phyloP scores from a whole-genome alignment of 2,329 filamentous ascomycete genomes.

The Trichothecium roseum region DNA sequence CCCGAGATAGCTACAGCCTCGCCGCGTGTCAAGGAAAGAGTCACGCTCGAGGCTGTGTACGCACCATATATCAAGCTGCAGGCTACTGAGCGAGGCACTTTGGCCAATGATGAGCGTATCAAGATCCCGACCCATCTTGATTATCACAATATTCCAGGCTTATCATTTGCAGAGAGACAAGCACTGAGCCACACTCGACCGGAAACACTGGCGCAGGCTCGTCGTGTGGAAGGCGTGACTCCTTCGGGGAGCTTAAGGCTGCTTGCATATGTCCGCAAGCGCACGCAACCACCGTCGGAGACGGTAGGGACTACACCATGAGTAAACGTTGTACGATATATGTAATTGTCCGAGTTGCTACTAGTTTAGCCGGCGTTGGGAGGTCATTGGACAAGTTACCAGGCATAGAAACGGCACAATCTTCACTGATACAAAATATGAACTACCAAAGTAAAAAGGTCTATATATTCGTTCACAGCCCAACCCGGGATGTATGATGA shows the following conservation, averaged over 20 bases:
- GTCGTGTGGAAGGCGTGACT: slow-evolving; percentile 72
- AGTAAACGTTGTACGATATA: too few relatives aligned
- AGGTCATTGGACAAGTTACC: neutral
- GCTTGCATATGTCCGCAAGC: slow-evolving; percentile 47
- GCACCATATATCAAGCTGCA: slow-evolving; percentile 78
- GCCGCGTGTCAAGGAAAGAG: slow-evolving; percentile 51
- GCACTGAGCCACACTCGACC: slow-evolving; percentile 62
- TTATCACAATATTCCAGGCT: slow-evolving; percentile 60
- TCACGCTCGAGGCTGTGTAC: slow-evolving; percentile 76
- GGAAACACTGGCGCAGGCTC: slow-evolving; percentile 80
- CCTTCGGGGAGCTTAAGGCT: slow-evolving; percentile 50
- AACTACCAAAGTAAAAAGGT: neutral
- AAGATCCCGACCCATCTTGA: slow-evolving; percentile 64
- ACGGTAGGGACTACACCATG: neutral
- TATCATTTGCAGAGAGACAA: slow-evolving; percentile 71
- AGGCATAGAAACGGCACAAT: neutral
- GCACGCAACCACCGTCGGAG: neutral
- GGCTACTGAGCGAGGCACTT: slow-evolving; percentile 50
- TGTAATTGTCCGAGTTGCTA: too few relatives aligned
- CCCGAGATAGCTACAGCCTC: slow-evolving; percentile 46
- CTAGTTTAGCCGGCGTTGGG: slow-evolving; percentile 1
- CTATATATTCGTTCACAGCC: too few relatives aligned
- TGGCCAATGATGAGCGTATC: slow-evolving; percentile 68
- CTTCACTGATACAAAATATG: too few relatives aligned
- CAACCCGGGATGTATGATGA: too few relatives aligned